Evolutionary conservation across 352 stramenopile genomes (phyloP), one percentile per base, ranked within the genome.

Genomic region (Synura sp.): DNA sequence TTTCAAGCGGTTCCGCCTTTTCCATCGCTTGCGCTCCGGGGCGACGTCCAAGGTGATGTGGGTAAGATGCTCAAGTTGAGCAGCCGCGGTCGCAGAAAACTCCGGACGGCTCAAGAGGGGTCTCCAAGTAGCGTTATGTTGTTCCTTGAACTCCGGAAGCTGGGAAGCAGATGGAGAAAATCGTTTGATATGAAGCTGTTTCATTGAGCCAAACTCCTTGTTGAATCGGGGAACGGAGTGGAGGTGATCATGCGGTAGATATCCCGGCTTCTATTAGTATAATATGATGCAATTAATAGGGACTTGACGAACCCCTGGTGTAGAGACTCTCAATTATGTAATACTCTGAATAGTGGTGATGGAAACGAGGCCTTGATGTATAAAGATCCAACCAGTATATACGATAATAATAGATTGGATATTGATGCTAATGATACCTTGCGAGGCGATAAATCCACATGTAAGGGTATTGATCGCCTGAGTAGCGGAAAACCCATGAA

Each of bases 381-480:
- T 67, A 25, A 25, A 27, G 27, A 67, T 67, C 12, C 53, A 12
- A 67, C n/a, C n/a, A n/a, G n/a, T n/a, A n/a, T n/a, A n/a, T n/a
- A n/a, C n/a, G n/a, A n/a, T n/a, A 67, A 67, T 67, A 67, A 67
- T 67, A 67, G 12, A 67, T 67, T 67, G 53, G 53, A 67, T 67
- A 67, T 27, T 67, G 53, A 67, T 67, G 27, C 12, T 67, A 22
- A 67, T 67, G 27, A 67, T 67, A 67, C 53, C 53, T 67, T 67
- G 53, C 53, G 53, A 67, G 53, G 53, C 9, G 53, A 67, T 67
- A 67, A 67, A 67, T 67, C 53, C 53, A 67, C 27, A 22, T 67
- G 27, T 67, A 67, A 67, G 53, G 53, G 53, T 67, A 22, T 67
- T 67, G 53, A 67, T 67, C 53, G 53, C 53, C 53, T 67, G 27